phyloP scores from a whole-genome alignment of 2,329 filamentous ascomycete species.

The Magnaporthiopsis rhizophila region DNA sequence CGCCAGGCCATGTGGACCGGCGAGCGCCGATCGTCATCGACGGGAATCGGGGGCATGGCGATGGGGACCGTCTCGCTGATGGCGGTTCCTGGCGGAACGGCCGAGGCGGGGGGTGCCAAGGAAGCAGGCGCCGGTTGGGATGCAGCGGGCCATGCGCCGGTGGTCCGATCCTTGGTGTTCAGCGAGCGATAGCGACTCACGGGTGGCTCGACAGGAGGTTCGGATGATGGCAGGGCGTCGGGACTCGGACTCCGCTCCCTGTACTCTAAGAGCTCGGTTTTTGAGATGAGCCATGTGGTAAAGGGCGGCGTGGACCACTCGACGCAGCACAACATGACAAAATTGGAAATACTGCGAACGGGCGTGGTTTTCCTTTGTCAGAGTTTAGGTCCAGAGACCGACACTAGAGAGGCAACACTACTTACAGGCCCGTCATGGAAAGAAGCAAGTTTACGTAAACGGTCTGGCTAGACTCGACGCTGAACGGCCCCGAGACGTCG shows the following conservation, averaged over 20 bases:
- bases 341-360: not conserved
- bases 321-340: conserved; percentile 1
- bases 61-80: not conserved
- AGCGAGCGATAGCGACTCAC: not conserved
- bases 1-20: conserved; percentile 8
- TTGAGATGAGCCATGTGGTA: conserved; percentile 4
- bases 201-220: not conserved
- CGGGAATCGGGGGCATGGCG: not conserved
- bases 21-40: not conserved
- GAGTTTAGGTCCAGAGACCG: not conserved
- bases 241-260: not conserved
- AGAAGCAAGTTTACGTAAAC: conserved; percentile 23
- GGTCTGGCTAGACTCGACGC: conserved; percentile 15
- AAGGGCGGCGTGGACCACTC: conserved; percentile 6
- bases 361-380: not conserved
- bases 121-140: not conserved
- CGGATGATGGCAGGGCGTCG: no score
- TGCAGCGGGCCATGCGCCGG: conserved; percentile 2
- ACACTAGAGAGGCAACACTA: not conserved
- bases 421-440: conserved; percentile 24
- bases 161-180: not conserved
- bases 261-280: not conserved
- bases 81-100: not conserved
- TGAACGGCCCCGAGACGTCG: conserved; percentile 12
- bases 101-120: not conserved